Evolutionary conservation across 176 grass and related monocot genomes (phyloP).

Genomic region (Calamus simplicifolius): DNA sequence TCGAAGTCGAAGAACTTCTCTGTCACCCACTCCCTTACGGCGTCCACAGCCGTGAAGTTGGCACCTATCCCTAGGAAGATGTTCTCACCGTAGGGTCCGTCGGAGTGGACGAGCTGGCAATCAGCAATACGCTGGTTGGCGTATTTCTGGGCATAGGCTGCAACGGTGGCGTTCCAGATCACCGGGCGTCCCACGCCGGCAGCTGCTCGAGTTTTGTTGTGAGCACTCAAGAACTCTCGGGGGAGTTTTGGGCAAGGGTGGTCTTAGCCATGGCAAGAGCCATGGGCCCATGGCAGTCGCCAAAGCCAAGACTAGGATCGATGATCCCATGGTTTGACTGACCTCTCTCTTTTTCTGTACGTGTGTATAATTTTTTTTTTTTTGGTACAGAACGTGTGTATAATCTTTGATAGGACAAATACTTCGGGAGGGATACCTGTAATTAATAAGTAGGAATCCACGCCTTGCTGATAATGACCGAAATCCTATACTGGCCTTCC

Average conservation of each 20-base stretch:
- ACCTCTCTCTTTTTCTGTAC: neutral
- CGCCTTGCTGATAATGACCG: no score
- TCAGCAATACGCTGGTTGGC: constrained; percentile 2
- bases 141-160: constrained; percentile 20
- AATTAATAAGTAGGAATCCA: no score
- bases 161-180: constrained; percentile 10
- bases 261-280: neutral
- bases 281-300: neutral
- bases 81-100: constrained; percentile 34
- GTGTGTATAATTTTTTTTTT: neutral
- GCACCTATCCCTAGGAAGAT: constrained; percentile 16
- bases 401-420: neutral
- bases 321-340: neutral
- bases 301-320: neutral
- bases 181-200: constrained; percentile 9
- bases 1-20: neutral
- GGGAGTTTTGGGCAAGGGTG: constrained; percentile 4
- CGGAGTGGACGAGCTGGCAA: constrained; percentile 26
- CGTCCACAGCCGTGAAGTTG: neutral
- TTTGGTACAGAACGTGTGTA: no score
- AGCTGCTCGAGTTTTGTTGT: constrained; percentile 9
- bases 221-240: constrained; percentile 7
- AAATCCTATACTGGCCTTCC: no score
- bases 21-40: constrained; percentile 13
- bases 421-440: neutral